Evolutionary conservation across 495 filamentous ascomycete genomes (phyloP).

Genomic region (Physcia stellaris): DNA sequence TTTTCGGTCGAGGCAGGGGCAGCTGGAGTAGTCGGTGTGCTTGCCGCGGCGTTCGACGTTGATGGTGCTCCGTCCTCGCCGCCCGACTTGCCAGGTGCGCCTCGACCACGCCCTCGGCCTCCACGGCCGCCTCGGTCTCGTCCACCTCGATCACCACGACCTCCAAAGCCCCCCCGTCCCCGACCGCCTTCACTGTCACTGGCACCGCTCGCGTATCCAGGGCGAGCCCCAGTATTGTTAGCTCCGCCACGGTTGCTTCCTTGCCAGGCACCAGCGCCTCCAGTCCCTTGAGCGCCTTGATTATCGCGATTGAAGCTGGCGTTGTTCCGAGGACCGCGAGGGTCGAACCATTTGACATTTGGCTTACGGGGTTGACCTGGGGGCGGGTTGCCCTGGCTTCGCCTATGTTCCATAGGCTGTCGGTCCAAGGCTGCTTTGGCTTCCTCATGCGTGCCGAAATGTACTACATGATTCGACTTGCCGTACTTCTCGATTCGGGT

Average conservation of each 20-base stretch:
- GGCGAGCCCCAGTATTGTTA: constrained; percentile 35
- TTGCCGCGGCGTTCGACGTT: constrained; percentile 7
- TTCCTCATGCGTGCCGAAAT: constrained; percentile 64
- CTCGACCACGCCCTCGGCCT: constrained; percentile 34
- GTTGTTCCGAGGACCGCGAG: constrained; percentile 36
- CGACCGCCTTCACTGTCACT: constrained; percentile 67
- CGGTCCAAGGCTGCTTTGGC: constrained; percentile 61
- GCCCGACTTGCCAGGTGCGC: constrained; percentile 39
- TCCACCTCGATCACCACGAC: constrained; percentile 44
- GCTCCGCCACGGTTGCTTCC: constrained; percentile 45
- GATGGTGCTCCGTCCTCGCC: constrained; percentile 8
- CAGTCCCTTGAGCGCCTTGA: constrained; percentile 33
- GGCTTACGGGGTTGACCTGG: constrained; percentile 56
- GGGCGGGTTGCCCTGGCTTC: constrained; percentile 24
- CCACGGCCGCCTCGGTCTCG: constrained; percentile 40
- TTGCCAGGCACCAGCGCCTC: constrained; percentile 61
- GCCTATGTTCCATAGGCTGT: constrained; percentile 57
- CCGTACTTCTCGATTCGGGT: constrained; percentile 62
- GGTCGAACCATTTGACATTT: constrained; percentile 66
- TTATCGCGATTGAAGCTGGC: constrained; percentile 32
- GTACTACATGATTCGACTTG: constrained; percentile 62
- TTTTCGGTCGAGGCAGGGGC: constrained; percentile 12
- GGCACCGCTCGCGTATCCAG: constrained; percentile 64
- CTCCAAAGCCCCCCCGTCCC: constrained; percentile 50
- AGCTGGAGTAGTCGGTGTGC: constrained; percentile 9